These are phyloP conservation scores for Entomortierella chlamydospora DNA, from an alignment of 192 early-diverging fungal species.

Conservation along the genomic window DNA sequence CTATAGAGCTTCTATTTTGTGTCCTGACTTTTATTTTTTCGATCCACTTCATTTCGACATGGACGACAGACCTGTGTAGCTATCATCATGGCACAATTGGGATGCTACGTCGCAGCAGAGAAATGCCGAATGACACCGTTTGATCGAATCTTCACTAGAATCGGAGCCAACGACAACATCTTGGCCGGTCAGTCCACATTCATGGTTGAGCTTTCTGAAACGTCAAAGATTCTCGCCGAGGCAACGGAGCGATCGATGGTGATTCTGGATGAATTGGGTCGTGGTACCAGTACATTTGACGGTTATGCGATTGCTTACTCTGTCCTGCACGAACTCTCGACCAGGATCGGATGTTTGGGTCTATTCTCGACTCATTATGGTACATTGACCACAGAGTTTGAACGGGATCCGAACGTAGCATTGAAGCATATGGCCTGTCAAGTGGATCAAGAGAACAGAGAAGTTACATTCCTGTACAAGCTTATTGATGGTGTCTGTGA, in stretches of 20 bases:
- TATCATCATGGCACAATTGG: slow-evolving; percentile 96
- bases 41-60: not conserved
- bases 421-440: slow-evolving; percentile 92
- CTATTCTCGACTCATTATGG: slow-evolving; percentile 98
- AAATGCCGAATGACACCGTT: slow-evolving; percentile 81
- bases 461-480: slow-evolving; percentile 97
- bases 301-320: slow-evolving; percentile 96
- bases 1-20: too few relatives aligned
- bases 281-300: slow-evolving; percentile 97
- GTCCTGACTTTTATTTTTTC: not conserved
- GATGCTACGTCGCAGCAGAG: slow-evolving; percentile 92
- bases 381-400: slow-evolving; percentile 89
- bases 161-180: slow-evolving; percentile 98
- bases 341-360: slow-evolving; percentile 86
- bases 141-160: slow-evolving; percentile 96
- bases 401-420: slow-evolving; percentile 76
- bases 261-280: slow-evolving; percentile 97
- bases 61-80: slow-evolving; percentile 83
- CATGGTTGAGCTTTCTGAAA: slow-evolving; percentile 96
- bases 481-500: slow-evolving; percentile 86
- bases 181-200: slow-evolving; percentile 95
- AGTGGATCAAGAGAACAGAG: slow-evolving; percentile 81
- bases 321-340: slow-evolving; percentile 87
- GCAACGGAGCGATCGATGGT: slow-evolving; percentile 92
- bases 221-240: slow-evolving; percentile 89